These are phyloP conservation scores for Solanum sejunctum DNA, from an alignment of 257 asterid genomes.

Conservation along the genomic window DNA sequence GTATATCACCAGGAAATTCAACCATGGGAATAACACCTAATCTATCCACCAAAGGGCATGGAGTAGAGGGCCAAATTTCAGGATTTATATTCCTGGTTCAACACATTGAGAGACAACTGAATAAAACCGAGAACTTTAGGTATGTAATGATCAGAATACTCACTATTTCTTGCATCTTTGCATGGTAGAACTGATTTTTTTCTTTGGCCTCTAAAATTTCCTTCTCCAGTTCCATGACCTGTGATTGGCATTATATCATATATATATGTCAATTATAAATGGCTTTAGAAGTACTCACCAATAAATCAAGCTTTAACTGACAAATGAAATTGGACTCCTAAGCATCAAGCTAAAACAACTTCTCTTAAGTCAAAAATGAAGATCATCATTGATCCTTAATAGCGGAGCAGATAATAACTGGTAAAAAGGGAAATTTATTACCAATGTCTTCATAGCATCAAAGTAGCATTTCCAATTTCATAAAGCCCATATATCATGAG, in stretches of 20 bases:
- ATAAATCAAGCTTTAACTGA: not conserved
- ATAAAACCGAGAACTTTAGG: not conserved
- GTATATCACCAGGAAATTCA: not conserved
- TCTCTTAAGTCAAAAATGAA: not conserved
- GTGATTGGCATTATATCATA: constrained; percentile 12
- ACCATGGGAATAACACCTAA: not conserved
- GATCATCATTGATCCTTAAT: not conserved
- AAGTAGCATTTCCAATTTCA: not conserved
- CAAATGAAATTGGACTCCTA: not conserved
- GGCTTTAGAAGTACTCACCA: not conserved
- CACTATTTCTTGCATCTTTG: constrained; percentile 98
- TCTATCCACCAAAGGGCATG: not conserved
- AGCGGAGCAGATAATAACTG: not conserved
- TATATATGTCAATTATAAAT: not conserved
- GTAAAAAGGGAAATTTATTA: not conserved
- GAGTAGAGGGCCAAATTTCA: not conserved
- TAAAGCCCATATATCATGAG: not conserved
- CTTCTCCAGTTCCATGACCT: constrained; percentile 95
- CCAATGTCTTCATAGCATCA: not conserved
- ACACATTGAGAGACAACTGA: not conserved
- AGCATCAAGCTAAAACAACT: not conserved
- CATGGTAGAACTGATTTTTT: constrained; percentile 75
- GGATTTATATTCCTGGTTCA: not conserved
- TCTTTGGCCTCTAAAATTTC: constrained; percentile 81
- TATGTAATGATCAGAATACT: constrained; percentile 16